Conservation (phyloP, 1,139 yeast genomes). For the Sugiyamaella xylanicola region DNA sequence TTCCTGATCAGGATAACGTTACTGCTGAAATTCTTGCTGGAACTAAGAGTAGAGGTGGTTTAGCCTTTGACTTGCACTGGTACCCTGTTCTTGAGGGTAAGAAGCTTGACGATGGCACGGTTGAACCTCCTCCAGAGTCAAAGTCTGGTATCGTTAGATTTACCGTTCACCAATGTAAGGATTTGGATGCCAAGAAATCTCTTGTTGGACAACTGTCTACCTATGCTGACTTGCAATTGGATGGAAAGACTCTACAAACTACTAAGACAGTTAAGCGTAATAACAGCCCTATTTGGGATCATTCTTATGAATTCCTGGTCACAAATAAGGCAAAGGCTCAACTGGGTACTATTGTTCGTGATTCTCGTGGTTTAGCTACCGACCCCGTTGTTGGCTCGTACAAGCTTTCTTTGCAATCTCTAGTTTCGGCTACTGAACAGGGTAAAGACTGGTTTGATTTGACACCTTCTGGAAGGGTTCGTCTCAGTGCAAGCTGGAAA, state of each 20-base stretch:
- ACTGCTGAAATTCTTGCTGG: conserved; percentile 68
- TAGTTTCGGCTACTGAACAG: conserved; percentile 76
- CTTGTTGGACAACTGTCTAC: conserved; percentile 70
- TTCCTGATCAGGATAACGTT: conserved; percentile 55
- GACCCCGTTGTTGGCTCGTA: conserved; percentile 59
- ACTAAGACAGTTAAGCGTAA: conserved; percentile 63
- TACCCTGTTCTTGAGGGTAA: conserved; percentile 80
- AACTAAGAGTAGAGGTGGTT: conserved; percentile 73
- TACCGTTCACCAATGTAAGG: conserved; percentile 69
- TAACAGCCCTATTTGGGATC: conserved; percentile 69
- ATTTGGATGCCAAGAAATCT: conserved; percentile 64
- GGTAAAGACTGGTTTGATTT: conserved; percentile 76
- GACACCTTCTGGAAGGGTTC: conserved; percentile 67
- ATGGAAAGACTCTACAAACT: conserved; percentile 59
- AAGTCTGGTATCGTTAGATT: conserved; percentile 87
- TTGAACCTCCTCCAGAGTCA: conserved; percentile 85
- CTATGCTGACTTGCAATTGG: conserved; percentile 68
- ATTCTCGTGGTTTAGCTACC: conserved; percentile 59
- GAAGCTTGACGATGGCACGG: conserved; percentile 79
- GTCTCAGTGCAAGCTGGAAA: conserved; percentile 75
- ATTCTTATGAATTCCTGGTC: conserved; percentile 68
- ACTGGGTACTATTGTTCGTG: conserved; percentile 66
- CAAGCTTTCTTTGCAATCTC: conserved; percentile 57
- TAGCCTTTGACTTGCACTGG: conserved; percentile 69
- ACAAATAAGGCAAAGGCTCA: conserved; percentile 70